These are phyloP conservation scores for Coniochaeta ligniaria DNA, from an alignment of 2,329 filamentous ascomycete species.

Conservation along the genomic window DNA sequence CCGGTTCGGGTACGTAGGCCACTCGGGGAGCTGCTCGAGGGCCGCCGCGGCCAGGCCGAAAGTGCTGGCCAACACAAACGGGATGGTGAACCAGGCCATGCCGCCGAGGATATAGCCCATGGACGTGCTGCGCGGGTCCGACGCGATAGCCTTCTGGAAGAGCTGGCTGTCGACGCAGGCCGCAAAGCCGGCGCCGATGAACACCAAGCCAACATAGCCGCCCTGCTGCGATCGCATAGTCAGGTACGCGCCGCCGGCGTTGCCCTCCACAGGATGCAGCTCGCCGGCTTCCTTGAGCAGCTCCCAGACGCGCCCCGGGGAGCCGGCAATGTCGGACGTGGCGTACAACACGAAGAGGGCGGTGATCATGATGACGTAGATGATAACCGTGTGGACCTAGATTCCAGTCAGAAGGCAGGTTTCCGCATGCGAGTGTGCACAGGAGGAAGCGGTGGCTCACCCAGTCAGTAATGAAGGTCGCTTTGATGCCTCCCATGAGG, in stretches of 20 bases:
- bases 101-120: constrained; percentile 86
- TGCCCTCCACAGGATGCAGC: constrained; percentile 70
- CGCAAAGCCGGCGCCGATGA: constrained; percentile 67
- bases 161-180: constrained; percentile 85
- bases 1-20: constrained; percentile 65
- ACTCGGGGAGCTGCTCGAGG: constrained; percentile 64
- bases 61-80: constrained; percentile 81
- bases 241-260: constrained; percentile 75
- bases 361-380: constrained; percentile 77
- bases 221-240: constrained; percentile 80
- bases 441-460: constrained; percentile 26
- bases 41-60: constrained; percentile 79
- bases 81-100: constrained; percentile 86
- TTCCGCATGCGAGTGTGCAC: too few relatives aligned
- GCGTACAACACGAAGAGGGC: constrained; percentile 80
- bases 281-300: constrained; percentile 61
- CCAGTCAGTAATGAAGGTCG: constrained; percentile 80
- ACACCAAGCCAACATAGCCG: constrained; percentile 75
- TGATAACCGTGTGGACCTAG: constrained; percentile 61
- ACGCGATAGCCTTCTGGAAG: constrained; percentile 91
- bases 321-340: constrained; percentile 64
- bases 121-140: constrained; percentile 75
- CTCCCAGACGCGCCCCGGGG: constrained; percentile 71
- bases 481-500: constrained; percentile 71
- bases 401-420: too few relatives aligned